Base-by-base conservation (phyloP, 176 grass and related monocot genomes). In the Alloteropsis semialata region DNA sequence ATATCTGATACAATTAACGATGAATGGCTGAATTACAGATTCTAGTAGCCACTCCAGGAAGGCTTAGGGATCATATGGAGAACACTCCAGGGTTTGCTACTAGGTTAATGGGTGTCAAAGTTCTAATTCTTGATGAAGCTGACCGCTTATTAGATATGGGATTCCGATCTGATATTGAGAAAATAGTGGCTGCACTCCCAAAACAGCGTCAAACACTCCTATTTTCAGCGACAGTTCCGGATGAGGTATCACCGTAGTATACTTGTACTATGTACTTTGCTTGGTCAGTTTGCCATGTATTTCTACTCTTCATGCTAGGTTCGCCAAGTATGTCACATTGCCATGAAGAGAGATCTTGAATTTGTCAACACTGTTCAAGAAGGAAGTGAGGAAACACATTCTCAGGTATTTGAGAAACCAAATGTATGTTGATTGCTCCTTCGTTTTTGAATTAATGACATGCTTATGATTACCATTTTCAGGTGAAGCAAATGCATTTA, bases 91-190 rank as follows among this genome's bases (percentile, higher is more conserved):
- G 92, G 59, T 98, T 98, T 86, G 89, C 87, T 56, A 91, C 88
- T 75, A 87, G 92, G 77, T 84, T 98, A 68, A 90, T 86, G 84
- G 96, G 93, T 57, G 88, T 98, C 24, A 98, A 93, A 84, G 82
- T 95, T 21, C 85, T 98, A 87, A 90, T 98, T 84, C 92, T 98
- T 19, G 96, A 98, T 53, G 96, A 98, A 93, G 96, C 96, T 61
- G 96, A 98, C 80, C 96, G 93, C 54, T 84, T 98, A 32, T 84
- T 98, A 75, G 96, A 98, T 94, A 98, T 98, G 96, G 96, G 96
- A 72, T 98, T 98, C 76, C 84, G 93, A 58, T 86, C 59, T 56
- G 96, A 98, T 90, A 95, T 98, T 10, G 96, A 95, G 79, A 98
- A 84, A 90, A 98, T 98, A 74, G 89, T 95, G 56, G 75, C 84